phyloP scores from a whole-genome alignment of 306 rosid genomes.

The Sphenostylis stenocarpa region DNA sequence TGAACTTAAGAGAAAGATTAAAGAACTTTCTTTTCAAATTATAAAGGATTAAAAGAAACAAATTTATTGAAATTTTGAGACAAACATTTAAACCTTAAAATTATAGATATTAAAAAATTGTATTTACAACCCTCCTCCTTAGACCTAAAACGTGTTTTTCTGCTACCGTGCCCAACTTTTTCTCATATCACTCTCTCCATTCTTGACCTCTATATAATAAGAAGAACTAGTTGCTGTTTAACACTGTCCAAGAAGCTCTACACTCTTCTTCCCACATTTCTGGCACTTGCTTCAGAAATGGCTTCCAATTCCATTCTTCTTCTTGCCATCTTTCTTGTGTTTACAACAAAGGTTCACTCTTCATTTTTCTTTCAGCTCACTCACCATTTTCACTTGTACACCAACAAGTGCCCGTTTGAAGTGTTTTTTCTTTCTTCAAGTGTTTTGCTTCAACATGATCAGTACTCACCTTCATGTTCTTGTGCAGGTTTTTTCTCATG shows the following conservation, averaged over 20 bases:
- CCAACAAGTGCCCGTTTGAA: neutral
- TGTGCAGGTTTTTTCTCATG: slow-evolving; percentile 47
- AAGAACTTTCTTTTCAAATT: too few species aligned
- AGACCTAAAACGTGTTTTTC: neutral
- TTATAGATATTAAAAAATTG: too few species aligned
- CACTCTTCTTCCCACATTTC: slow-evolving; percentile 13
- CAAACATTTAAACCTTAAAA: too few species aligned
- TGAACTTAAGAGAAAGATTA: too few species aligned
- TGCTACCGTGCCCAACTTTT: neutral
- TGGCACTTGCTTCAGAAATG: slow-evolving; percentile 34
- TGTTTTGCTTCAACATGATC: slow-evolving; percentile 21
- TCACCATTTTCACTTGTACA: neutral
- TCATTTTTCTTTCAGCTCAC: neutral
- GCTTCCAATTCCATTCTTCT: slow-evolving; percentile 52
- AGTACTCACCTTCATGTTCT: neutral
- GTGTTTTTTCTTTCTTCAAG: neutral
- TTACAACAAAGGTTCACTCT: slow-evolving; percentile 35
- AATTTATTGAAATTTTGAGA: too few species aligned
- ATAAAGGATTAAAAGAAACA: too few species aligned
- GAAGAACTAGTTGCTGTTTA: neutral
- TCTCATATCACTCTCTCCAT: neutral
- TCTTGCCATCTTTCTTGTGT: slow-evolving; percentile 40
- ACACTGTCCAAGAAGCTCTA: neutral
- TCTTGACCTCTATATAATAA: slow-evolving; percentile 43
- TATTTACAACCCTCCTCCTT: too few species aligned